Evolutionary conservation across 1,284 basidiomycete species (phyloP).

Genomic region (Cutaneotrichosporon dermatis): DNA sequence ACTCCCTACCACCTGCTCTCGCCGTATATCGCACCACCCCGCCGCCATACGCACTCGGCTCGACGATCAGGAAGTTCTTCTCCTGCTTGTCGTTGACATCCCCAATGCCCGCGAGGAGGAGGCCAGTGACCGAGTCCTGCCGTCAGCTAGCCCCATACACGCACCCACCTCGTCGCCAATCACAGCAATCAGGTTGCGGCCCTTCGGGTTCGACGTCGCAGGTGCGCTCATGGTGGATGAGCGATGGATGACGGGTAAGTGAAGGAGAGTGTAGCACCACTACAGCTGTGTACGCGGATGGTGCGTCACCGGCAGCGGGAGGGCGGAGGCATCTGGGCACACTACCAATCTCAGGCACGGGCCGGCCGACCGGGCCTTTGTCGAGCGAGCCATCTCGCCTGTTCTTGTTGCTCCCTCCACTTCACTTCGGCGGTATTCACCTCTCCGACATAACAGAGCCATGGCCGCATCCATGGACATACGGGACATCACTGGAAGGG

Average conservation of each 20-base stretch:
- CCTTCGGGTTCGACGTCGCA: slow-evolving; percentile 55
- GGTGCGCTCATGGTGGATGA: slow-evolving; percentile 26
- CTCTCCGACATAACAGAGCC: background rate
- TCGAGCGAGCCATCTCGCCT: background rate
- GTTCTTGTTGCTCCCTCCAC: background rate
- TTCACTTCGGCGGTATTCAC: background rate
- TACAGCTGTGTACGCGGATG: too few relatives aligned
- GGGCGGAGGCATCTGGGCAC: too few relatives aligned
- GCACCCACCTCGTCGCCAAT: slow-evolving; percentile 86
- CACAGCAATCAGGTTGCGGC: slow-evolving; percentile 70
- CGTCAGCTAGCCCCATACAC: background rate
- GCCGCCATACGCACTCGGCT: slow-evolving; percentile 65
- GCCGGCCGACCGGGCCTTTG: background rate
- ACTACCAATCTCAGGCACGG: background rate
- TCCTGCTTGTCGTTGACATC: slow-evolving; percentile 79
- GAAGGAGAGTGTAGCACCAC: too few relatives aligned
- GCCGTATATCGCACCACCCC: too few relatives aligned
- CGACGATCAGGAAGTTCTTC: slow-evolving; percentile 94
- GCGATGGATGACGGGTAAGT: too few relatives aligned
- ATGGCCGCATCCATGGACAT: slow-evolving; percentile 4
- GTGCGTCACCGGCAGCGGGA: too few relatives aligned
- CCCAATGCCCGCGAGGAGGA: slow-evolving; percentile 88
- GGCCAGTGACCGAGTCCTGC: slow-evolving; percentile 93
- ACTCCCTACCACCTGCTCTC: too few relatives aligned
- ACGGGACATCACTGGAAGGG: slow-evolving; percentile 15